Evolutionary conservation across 129 eudicot species (phyloP), one percentile per base, ranked within the genome.

Genomic region (Centella asiatica): DNA sequence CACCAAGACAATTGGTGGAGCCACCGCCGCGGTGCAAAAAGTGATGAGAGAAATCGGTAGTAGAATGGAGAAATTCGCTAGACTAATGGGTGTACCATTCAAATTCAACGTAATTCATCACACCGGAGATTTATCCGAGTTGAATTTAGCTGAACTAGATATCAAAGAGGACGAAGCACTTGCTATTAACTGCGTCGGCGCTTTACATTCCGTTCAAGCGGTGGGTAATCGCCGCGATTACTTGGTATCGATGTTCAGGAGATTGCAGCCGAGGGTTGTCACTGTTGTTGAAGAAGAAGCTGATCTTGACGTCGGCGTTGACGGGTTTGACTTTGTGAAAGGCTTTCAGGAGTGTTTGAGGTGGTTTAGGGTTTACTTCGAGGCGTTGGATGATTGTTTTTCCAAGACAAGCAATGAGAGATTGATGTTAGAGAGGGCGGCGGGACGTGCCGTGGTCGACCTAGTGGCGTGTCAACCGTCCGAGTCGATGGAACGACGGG

Each of bases 31-130:
- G 1, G 85, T 71, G 14, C 85, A 81, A 19, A 84, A 72, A 59
- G 98, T 92, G 4, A 87, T 92, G 96, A 76, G 76, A 57, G 99
- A 87, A 37, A 92, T 92, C 20, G 95, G 90, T 1, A 76, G 46
- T 5, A 64, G 99, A 22, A 82, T 92, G 86, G 99, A 92, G 59
- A 92, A 82, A 40, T 92, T 92, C 39, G 99, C 99, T 0, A 71
- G 96, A 34, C 76, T 92, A 17, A 92, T 92, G 99, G 96, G 99
- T 0, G 99, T 92, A 12, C 99, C 99, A 0, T 92, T 87, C 23
- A 78, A 78, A 44, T 92, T 92, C 56, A 62, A 70, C 20, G 80
- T 87, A 1, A 57, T 87, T 12, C 92, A 87, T 55, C 96, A 87
- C 56, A 65, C 67, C 2, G 95, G 93, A 6, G 86, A 87, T 68